These are phyloP conservation scores for Vitis rotundifolia DNA, from an alignment of 164 flowering plant species.

Conservation along the genomic window DNA sequence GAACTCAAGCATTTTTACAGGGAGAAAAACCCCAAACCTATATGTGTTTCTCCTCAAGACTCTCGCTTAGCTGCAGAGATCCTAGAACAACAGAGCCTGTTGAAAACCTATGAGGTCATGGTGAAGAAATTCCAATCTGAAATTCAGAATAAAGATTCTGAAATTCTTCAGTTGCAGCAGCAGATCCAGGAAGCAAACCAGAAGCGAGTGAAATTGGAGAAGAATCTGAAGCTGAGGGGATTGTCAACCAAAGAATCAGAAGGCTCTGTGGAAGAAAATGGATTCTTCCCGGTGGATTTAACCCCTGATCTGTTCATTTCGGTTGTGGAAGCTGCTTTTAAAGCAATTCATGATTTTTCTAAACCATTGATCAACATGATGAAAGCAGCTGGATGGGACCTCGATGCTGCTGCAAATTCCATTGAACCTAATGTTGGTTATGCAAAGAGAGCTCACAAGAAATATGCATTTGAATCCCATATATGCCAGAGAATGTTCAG, in stretches of 20 bases:
- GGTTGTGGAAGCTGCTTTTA: constrained; percentile 67
- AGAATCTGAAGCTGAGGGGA: constrained; percentile 84
- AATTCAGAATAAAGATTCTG: constrained; percentile 89
- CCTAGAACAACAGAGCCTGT: constrained; percentile 85
- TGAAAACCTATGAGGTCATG: constrained; percentile 96
- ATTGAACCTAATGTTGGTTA: constrained; percentile 73
- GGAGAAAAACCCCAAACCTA: constrained; percentile 82
- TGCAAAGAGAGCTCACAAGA: constrained; percentile 93
- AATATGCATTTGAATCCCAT: constrained; percentile 91
- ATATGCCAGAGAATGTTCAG: constrained; percentile 87
- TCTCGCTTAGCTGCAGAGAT: constrained; percentile 88
- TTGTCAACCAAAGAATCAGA: constrained; percentile 72
- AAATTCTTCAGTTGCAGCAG: constrained; percentile 75
- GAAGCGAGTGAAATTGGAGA: constrained; percentile 69
- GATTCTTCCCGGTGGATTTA: constrained; percentile 53
- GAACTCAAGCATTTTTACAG: constrained; percentile 87
- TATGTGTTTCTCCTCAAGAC: constrained; percentile 75
- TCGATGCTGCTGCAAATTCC: constrained; percentile 89
- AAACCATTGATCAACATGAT: constrained; percentile 96
- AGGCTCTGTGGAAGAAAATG: constrained; percentile 50
- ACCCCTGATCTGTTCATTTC: constrained; percentile 73
- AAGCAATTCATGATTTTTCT: constrained; percentile 89
- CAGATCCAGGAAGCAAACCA: constrained; percentile 76
- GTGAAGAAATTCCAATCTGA: constrained; percentile 95
- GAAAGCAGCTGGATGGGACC: constrained; percentile 99